Conservation (phyloP, 2,329 filamentous ascomycete species). For the Cryphonectria nitschkei region DNA sequence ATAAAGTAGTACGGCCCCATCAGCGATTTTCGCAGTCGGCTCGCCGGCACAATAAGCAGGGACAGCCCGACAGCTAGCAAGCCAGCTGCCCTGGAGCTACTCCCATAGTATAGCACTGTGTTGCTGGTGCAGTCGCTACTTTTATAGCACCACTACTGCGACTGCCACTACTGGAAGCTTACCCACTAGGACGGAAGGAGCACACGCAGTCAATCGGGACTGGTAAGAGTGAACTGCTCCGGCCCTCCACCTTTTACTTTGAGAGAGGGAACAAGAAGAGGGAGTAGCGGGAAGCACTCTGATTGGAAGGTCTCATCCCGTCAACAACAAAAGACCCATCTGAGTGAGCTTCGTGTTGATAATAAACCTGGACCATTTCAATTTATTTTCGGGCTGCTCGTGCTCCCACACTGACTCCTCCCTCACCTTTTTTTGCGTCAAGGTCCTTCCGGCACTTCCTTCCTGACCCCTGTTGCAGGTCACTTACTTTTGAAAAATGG, state of each 20-base stretch:
- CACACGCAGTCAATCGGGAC: not conserved
- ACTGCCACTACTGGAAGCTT: not conserved
- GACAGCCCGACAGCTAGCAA: not conserved
- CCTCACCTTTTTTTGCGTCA: not conserved
- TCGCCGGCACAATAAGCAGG: not conserved
- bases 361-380: not conserved
- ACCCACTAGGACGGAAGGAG: not conserved
- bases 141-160: too few species aligned
- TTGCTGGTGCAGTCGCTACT: too few species aligned
- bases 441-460: not conserved
- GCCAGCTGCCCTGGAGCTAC: not conserved
- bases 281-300: slow-evolving; percentile 4
- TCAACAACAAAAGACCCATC: not conserved
- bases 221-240: slow-evolving; percentile 2
- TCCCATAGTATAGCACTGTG: too few species aligned
- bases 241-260: not conserved
- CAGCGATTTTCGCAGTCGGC: not conserved
- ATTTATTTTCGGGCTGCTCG: not conserved
- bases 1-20: not conserved
- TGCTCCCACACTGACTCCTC: not conserved
- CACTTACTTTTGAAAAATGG: not conserved
- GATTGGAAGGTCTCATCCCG: not conserved
- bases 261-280: not conserved
- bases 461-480: not conserved
- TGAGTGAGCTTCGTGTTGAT: slow-evolving; percentile 3